Evolutionary conservation across 768 basidiomycete species (phyloP), one percentile per base, ranked within the genome.

Genomic region (Suillus discolor): DNA sequence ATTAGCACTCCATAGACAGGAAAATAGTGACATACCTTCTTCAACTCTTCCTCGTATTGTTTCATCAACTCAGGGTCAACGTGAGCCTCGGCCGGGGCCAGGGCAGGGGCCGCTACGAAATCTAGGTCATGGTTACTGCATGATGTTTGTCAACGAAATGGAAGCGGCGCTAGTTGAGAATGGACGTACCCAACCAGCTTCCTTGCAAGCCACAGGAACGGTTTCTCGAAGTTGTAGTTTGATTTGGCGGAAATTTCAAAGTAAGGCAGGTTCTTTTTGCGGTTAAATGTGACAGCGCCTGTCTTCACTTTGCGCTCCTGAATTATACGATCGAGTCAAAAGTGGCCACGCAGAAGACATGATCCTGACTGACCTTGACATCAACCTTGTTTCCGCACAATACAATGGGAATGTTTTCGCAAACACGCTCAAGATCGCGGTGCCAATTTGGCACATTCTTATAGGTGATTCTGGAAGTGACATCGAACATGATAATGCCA

Each of bases 371-470:
- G 20, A 94, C 97, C 88, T 99, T 99, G 71, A 99, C 97, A 77
- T 99, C 97, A 67, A 99, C 97, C 81, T 99, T 99, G 89, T 99
- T 99, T 72, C 97, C 97, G 79, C 97, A 99, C 55, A 99, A 88
- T 34, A 99, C 97, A 75, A 99, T 97, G 68, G 97, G 97, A 75
- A 99, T 99, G 84, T 95, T 97, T 84, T 99, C 97, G 82, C 97
- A 99, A 64, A 99, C 97, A 69, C 97, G 94, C 84, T 99, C 97
- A 73, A 96, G 92, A 80, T 99, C 97, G 76, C 97, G 93, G 85
- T 99, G 97, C 97, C 97, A 99, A 87, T 99, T 99, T 71, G 97
- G 97, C 41, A 99, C 97, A 79, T 98, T 99, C 86, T 99, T 99
- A 86, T 99, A 99, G 64, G 97, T 99, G 88, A 99, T 99, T 75